phyloP scores from a whole-genome alignment of 73 alveolate species.

The Paramecium sexaurelia region DNA sequence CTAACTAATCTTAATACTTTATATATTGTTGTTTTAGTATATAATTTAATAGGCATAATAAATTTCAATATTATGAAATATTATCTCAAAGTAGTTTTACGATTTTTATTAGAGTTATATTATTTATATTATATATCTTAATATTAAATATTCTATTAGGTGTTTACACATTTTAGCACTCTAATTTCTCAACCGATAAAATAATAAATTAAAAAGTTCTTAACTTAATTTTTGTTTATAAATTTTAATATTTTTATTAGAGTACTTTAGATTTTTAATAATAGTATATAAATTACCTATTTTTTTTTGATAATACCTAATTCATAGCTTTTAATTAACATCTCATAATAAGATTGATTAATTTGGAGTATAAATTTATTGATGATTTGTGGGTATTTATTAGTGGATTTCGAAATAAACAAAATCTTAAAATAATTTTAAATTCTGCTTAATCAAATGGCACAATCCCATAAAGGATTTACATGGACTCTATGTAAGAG shows the following conservation, averaged over 20 bases:
- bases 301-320: background rate
- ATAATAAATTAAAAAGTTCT: background rate
- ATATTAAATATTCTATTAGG: too few species aligned
- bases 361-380: background rate
- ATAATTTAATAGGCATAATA: too few species aligned
- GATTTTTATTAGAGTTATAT: background rate
- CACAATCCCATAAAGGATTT: background rate
- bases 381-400: background rate
- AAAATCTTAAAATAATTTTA: constrained; percentile 3
- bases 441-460: constrained; percentile 1
- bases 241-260: background rate
- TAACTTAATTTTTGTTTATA: too few species aligned
- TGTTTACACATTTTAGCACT: too few species aligned
- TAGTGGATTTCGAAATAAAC: background rate
- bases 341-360: background rate
- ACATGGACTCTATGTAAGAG: background rate
- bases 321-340: background rate
- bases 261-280: background rate
- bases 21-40: too few species aligned
- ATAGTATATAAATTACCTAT: background rate
- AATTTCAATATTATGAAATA: too few species aligned
- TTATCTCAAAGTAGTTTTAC: background rate
- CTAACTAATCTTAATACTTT: too few species aligned
- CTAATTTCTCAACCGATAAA: background rate
- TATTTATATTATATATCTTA: too few species aligned